phyloP scores from a whole-genome alignment of 2,329 filamentous ascomycete genomes.

The Penicillium brevicompactum region DNA sequence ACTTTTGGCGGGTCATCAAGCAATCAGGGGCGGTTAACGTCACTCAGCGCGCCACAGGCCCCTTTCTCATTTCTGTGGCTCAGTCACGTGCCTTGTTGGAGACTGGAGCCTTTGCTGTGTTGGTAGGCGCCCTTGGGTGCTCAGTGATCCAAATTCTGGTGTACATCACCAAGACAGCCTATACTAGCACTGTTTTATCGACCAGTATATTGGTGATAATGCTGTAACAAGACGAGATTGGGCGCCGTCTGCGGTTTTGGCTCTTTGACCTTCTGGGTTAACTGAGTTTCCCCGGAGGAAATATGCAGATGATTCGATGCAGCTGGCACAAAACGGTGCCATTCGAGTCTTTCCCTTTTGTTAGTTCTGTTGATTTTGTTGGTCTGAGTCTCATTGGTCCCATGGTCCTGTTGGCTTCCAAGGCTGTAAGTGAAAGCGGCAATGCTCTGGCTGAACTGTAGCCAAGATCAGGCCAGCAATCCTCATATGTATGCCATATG shows the following conservation, averaged over 20 bases:
- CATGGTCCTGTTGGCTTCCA: neutral
- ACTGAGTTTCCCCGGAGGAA: neutral
- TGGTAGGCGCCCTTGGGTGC: neutral
- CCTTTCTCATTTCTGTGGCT: neutral
- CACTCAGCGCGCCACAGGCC: neutral
- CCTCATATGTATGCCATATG: neutral
- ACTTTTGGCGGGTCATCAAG: neutral
- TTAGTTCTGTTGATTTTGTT: neutral
- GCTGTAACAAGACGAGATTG: neutral
- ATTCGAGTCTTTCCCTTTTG: neutral
- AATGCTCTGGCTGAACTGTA: too few relatives aligned
- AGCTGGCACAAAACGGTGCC: neutral
- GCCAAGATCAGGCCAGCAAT: too few relatives aligned
- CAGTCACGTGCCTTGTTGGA: neutral
- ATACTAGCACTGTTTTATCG: neutral
- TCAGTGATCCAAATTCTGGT: neutral
- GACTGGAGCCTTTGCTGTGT: neutral
- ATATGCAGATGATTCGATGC: neutral
- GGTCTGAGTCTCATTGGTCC: neutral
- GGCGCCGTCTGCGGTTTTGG: neutral
- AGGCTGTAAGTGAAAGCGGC: too few relatives aligned
- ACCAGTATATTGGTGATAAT: neutral
- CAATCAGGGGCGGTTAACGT: neutral
- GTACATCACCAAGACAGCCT: neutral
- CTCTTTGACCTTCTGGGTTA: neutral